These are phyloP conservation scores for Pseudonitzschia pungens DNA, from an alignment of 108 stramenopile species.

Conservation along the genomic window DNA sequence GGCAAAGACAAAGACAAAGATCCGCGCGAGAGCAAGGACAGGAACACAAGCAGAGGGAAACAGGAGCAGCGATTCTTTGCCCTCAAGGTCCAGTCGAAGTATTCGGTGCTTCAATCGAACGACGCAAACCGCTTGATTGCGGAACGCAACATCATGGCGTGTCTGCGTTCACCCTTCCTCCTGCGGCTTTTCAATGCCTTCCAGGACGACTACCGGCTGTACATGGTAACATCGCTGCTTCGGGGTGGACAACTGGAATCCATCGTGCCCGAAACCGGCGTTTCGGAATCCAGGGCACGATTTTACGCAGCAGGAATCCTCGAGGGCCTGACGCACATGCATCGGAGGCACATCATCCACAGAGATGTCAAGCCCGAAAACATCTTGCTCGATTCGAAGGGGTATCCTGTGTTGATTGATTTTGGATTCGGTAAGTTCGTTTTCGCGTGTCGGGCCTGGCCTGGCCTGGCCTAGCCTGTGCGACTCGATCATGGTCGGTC, in stretches of 20 bases:
- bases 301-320: slow-evolving; percentile 55
- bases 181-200: slow-evolving; percentile 83
- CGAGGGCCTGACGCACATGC: slow-evolving; percentile 74
- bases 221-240: slow-evolving; percentile 60
- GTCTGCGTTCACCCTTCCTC: slow-evolving; percentile 87
- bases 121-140: slow-evolving; percentile 77
- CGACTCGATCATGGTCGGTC: too few relatives aligned
- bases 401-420: slow-evolving; percentile 72
- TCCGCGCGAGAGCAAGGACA: not conserved
- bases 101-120: slow-evolving; percentile 76
- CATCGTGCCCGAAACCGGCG: slow-evolving; percentile 47
- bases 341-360: slow-evolving; percentile 75
- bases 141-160: slow-evolving; percentile 81
- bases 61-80: slow-evolving; percentile 60
- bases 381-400: slow-evolving; percentile 55
- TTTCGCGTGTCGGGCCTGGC: too few relatives aligned
- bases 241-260: slow-evolving; percentile 72
- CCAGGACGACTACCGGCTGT: slow-evolving; percentile 61
- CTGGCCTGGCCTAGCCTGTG: too few relatives aligned
- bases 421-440: slow-evolving; percentile 64
- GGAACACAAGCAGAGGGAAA: slow-evolving; percentile 1
- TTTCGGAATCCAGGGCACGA: slow-evolving; percentile 35
- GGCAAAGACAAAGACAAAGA: too few relatives aligned
- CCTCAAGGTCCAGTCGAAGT: slow-evolving; percentile 85
- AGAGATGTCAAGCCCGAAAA: slow-evolving; percentile 87